Percentiles rank a stretch among this genome's conserved stretches.
phyloP scores from a whole-genome alignment of 768 basidiomycete genomes.

The Fibroporia radiculosa region DNA sequence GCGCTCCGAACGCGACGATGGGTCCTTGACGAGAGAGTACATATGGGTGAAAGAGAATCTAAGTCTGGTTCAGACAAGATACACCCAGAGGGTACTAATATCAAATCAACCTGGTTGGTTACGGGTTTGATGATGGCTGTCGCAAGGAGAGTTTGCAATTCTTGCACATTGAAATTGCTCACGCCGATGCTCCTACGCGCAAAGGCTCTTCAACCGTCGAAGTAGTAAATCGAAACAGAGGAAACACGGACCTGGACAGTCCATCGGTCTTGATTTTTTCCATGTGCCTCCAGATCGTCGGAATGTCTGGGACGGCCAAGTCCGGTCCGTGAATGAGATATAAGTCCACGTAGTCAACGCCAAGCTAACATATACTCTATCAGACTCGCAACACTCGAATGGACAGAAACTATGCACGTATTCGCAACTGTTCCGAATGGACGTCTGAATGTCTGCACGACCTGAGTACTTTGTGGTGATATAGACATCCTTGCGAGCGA shows the following conservation, averaged over 20 bases:
- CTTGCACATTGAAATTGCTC: constrained; percentile 53
- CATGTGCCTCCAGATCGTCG: constrained; percentile 56
- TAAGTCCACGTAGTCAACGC: constrained; percentile 57
- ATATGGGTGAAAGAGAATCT: constrained; percentile 72
- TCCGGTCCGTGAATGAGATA: constrained; percentile 62
- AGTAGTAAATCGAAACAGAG: no score
- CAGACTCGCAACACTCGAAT: background rate
- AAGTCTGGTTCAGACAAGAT: constrained; percentile 1
- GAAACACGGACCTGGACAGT: constrained; percentile 38
- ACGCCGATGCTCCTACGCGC: constrained; percentile 58
- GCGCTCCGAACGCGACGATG: constrained; percentile 47
- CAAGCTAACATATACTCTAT: constrained; percentile 36
- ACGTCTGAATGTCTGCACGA: constrained; percentile 45
- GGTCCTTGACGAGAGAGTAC: constrained; percentile 46
- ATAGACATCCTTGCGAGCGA: constrained; percentile 45
- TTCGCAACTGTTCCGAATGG: constrained; percentile 47
- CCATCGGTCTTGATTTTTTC: constrained; percentile 50
- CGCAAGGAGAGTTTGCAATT: constrained; percentile 46
- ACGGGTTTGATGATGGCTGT: constrained; percentile 56
- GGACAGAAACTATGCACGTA: constrained; percentile 31
- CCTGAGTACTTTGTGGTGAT: constrained; percentile 65
- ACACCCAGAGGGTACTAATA: background rate
- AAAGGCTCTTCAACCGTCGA: no score
- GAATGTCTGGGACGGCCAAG: constrained; percentile 51
- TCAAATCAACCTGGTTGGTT: constrained; percentile 50